A percentile compares a stretch with the other conserved stretches of the same genome.
These are phyloP conservation scores for Termitomyces sp. DNA, from an alignment of 768 basidiomycete species.

Conservation along the genomic window DNA sequence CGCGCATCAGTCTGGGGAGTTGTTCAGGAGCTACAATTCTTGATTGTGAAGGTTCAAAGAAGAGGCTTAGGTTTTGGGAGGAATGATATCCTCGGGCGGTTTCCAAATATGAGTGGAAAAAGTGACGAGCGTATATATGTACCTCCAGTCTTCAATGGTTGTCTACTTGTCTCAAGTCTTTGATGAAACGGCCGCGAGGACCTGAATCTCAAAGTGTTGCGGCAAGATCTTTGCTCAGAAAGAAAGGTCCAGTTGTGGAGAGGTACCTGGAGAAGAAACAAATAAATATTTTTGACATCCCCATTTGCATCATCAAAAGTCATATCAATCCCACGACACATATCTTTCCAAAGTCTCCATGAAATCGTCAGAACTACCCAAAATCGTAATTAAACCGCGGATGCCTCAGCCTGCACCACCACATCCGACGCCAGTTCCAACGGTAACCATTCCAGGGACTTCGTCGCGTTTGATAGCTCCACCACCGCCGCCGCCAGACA, in stretches of 20 bases:
- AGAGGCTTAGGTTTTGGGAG: neutral
- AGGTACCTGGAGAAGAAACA: neutral
- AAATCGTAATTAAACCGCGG: slow-evolving; percentile 48
- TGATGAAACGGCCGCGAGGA: neutral
- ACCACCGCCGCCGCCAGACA: slow-evolving; percentile 19
- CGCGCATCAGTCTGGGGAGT: neutral
- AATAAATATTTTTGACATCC: neutral
- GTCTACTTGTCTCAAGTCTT: neutral
- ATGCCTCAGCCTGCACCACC: slow-evolving; percentile 19
- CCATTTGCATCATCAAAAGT: neutral
- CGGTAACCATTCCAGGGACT: slow-evolving; percentile 18
- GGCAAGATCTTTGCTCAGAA: neutral
- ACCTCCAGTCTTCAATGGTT: neutral
- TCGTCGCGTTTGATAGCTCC: slow-evolving; percentile 17
- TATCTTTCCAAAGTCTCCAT: neutral
- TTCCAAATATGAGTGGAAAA: neutral
- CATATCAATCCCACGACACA: neutral
- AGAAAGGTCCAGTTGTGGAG: no score
- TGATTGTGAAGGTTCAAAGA: neutral
- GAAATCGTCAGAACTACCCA: slow-evolving; percentile 21
- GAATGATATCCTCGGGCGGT: neutral
- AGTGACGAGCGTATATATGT: neutral
- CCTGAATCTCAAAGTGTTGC: neutral
- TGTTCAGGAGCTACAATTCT: neutral
- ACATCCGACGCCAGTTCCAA: slow-evolving; percentile 11